A percentile compares a stretch with the other conserved stretches of the same genome.
phyloP scores from a whole-genome alignment of 1,139 yeast genomes.

The Candida gigantensis region DNA sequence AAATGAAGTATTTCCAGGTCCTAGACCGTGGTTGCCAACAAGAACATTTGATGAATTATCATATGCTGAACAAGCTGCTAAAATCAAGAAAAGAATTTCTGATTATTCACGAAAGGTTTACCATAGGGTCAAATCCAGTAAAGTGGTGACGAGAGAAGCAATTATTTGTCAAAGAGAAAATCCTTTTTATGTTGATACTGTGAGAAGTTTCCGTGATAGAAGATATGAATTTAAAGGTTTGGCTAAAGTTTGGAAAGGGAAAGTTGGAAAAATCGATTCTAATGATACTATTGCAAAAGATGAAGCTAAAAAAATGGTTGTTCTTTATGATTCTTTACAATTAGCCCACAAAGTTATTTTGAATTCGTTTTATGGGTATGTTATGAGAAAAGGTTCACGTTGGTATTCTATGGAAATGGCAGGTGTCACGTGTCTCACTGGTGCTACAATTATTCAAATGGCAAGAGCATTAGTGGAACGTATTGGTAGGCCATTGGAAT shows the following conservation, averaged over 20 bases:
- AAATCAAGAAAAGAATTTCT: constrained; percentile 74
- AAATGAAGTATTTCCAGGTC: constrained; percentile 73
- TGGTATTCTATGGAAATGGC: constrained; percentile 99
- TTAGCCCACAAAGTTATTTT: constrained; percentile 96
- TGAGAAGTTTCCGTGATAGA: constrained; percentile 91
- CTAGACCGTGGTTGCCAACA: constrained; percentile 54
- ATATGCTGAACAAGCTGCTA: constrained; percentile 74
- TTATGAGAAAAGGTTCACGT: constrained; percentile 97
- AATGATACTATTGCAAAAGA: constrained; percentile 62
- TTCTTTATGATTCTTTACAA: constrained; percentile 91
- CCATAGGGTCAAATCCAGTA: constrained; percentile 76
- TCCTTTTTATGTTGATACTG: constrained; percentile 95
- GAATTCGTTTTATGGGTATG: constrained; percentile 97
- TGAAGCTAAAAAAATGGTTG: constrained; percentile 92
- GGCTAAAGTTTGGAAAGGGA: constrained; percentile 93
- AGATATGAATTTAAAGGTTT: constrained; percentile 93
- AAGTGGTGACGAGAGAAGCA: constrained; percentile 86
- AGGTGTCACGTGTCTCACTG: constrained; percentile 96
- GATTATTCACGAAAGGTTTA: constrained; percentile 87
- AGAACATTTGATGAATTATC: constrained; percentile 74
- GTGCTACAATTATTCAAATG: constrained; percentile 97
- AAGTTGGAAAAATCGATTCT: constrained; percentile 54
- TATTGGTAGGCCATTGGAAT: constrained; percentile 90
- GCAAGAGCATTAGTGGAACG: constrained; percentile 93
- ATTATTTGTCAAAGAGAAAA: constrained; percentile 97